phyloP scores from a whole-genome alignment of 306 rosid genomes.

The Benincasa hispida region DNA sequence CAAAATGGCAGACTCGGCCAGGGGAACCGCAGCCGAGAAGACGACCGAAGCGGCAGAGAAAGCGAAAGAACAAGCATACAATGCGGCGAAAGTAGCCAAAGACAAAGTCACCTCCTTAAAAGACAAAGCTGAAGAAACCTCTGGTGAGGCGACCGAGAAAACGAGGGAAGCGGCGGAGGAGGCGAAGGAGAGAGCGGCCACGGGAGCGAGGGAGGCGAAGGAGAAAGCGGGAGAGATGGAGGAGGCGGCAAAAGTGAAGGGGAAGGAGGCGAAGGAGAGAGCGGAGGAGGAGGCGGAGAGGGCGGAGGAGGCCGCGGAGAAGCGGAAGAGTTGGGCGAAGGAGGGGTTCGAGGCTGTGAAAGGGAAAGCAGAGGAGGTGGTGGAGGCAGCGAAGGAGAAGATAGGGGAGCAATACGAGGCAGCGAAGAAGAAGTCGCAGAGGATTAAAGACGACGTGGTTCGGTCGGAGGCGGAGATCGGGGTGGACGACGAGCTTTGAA shows the following conservation, averaged over 20 bases:
- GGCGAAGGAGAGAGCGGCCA: constrained; percentile 17
- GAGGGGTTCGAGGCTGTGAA: neutral
- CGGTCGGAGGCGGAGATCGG: neutral
- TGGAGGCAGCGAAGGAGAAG: constrained; percentile 4
- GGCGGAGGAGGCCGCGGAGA: neutral
- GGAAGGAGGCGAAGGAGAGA: constrained; percentile 4
- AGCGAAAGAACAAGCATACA: constrained; percentile 18
- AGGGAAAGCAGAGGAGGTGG: constrained; percentile 7
- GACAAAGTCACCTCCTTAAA: neutral
- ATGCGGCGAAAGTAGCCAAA: neutral
- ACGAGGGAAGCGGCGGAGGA: neutral
- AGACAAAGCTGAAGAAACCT: neutral
- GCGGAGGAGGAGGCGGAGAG: neutral
- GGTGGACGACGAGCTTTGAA: neutral
- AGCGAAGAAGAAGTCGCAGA: neutral
- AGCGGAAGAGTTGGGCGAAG: neutral
- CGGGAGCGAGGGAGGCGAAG: neutral
- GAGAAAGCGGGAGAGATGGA: neutral
- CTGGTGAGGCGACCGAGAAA: neutral
- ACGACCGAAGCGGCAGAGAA: constrained; percentile 9
- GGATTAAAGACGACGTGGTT: neutral
- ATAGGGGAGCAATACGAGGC: neutral
- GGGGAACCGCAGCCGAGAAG: constrained; percentile 4
- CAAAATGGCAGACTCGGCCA: neutral
- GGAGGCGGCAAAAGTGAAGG: neutral